phyloP scores from a whole-genome alignment of 148 eudicot species.

The Persicaria maculosa region DNA sequence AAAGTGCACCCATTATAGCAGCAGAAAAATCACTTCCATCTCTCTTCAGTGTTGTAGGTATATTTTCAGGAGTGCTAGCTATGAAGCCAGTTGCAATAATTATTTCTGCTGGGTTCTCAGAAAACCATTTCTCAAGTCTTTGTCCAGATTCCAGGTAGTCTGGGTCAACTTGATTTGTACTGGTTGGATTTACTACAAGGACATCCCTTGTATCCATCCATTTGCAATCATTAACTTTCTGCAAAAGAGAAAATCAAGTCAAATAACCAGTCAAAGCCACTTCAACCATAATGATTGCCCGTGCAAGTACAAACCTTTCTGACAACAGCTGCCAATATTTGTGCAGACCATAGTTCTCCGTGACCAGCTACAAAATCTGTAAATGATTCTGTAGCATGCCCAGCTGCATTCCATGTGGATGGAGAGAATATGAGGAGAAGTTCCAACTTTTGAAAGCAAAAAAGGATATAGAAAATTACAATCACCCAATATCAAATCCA shows the following conservation, averaged over 20 bases:
- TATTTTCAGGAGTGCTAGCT: slow-evolving; percentile 83
- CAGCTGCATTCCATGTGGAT: slow-evolving; percentile 51
- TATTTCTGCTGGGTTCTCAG: slow-evolving; percentile 53
- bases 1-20: slow-evolving; percentile 94
- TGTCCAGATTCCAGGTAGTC: slow-evolving; percentile 68
- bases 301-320: slow-evolving; percentile 51
- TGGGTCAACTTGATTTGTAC: slow-evolving; percentile 93
- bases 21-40: slow-evolving; percentile 99
- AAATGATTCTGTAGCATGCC: slow-evolving; percentile 95
- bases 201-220: slow-evolving; percentile 99
- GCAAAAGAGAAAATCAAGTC: slow-evolving; percentile 16
- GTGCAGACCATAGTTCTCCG: slow-evolving; percentile 99
- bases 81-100: slow-evolving; percentile 97
- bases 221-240: slow-evolving; percentile 68
- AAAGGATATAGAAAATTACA: not conserved
- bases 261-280: not conserved
- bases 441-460: not conserved
- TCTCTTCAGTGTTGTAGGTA: slow-evolving; percentile 94
- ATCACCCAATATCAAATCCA: not conserved
- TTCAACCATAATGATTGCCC: slow-evolving; percentile 2
- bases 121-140: slow-evolving; percentile 85
- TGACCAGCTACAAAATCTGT: slow-evolving; percentile 95
- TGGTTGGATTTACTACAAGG: slow-evolving; percentile 73
- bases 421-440: not conserved
- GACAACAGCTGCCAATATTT: slow-evolving; percentile 61